phyloP scores from a whole-genome alignment of 805 yeast species.

The Cyberlindnera mrakii region DNA sequence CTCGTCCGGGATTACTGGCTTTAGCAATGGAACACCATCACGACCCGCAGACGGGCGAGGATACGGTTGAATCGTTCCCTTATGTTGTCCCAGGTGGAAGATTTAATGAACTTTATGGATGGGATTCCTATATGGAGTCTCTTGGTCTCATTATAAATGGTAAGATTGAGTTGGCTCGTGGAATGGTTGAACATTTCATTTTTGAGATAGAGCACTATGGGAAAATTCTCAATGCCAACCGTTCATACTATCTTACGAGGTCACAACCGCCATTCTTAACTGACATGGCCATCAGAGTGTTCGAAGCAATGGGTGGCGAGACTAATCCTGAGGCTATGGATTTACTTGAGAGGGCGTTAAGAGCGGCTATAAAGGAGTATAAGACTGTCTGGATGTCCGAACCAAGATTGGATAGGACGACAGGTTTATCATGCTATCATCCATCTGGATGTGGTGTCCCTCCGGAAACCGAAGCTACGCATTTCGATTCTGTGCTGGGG shows the following conservation, averaged over 20 bases:
- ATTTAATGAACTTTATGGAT: constrained; percentile 93
- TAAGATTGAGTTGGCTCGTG: constrained; percentile 66
- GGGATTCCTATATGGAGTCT: constrained; percentile 95
- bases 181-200: constrained; percentile 88
- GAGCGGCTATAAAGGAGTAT: constrained; percentile 86
- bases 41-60: constrained; percentile 47
- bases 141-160: constrained; percentile 71
- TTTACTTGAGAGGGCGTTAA: constrained; percentile 56
- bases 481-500: constrained; percentile 64
- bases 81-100: constrained; percentile 97
- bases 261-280: constrained; percentile 97
- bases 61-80: constrained; percentile 59
- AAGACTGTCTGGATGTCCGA: constrained; percentile 66
- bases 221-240: constrained; percentile 87
- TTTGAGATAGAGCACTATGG: constrained; percentile 89
- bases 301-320: constrained; percentile 48
- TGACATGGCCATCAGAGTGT: constrained; percentile 78
- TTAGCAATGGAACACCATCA: constrained; percentile 56
- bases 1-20: constrained; percentile 80
- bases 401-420: constrained; percentile 66
- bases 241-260: constrained; percentile 84
- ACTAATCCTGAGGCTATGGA: constrained; percentile 45
- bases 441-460: constrained; percentile 94
- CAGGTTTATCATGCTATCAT: constrained; percentile 85
- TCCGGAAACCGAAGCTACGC: constrained; percentile 91